These are phyloP conservation scores for Aureobasidium sp. DNA, from an alignment of 2,329 filamentous ascomycete genomes.

Conservation along the genomic window DNA sequence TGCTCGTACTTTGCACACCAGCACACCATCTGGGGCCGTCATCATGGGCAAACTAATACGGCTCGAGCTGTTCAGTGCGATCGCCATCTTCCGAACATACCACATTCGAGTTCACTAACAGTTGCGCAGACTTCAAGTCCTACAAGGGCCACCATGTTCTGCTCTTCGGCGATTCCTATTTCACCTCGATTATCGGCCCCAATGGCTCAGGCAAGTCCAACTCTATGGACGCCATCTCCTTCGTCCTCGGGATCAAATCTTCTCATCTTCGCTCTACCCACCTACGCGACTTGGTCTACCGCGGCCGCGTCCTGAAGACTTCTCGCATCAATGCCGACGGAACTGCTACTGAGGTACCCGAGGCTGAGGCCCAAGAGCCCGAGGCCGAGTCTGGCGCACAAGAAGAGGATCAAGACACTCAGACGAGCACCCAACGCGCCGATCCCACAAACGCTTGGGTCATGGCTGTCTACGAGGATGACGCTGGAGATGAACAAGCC, in stretches of 20 bases:
- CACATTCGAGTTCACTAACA: slow-evolving; percentile 19
- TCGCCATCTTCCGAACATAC: not conserved
- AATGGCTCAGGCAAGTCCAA: slow-evolving; percentile 99
- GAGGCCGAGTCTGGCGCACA: slow-evolving; percentile 26
- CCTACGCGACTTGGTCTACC: slow-evolving; percentile 90
- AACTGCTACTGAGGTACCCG: slow-evolving; percentile 51
- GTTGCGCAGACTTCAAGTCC: slow-evolving; percentile 82
- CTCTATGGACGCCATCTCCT: slow-evolving; percentile 99
- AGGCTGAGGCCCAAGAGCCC: slow-evolving; percentile 52
- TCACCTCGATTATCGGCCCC: slow-evolving; percentile 97
- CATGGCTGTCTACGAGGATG: slow-evolving; percentile 98
- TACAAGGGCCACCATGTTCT: slow-evolving; percentile 96
- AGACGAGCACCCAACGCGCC: slow-evolving; percentile 58
- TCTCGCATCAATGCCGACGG: slow-evolving; percentile 90
- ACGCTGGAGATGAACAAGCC: slow-evolving; percentile 85
- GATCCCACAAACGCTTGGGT: slow-evolving; percentile 97
- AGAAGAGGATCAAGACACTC: slow-evolving; percentile 37
- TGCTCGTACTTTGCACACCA: not conserved
- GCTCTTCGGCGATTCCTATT: slow-evolving; percentile 95
- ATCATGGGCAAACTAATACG: slow-evolving; percentile 94
- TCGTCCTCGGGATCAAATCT: slow-evolving; percentile 96
- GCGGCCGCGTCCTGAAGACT: slow-evolving; percentile 84
- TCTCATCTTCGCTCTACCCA: slow-evolving; percentile 94
- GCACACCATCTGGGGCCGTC: slow-evolving; percentile 21
- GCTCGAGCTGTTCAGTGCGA: slow-evolving; percentile 83